A percentile compares a stretch with the other conserved stretches of the same genome.
Evolutionary conservation across 345 rosid species (phyloP).

Genomic region (Kernera saxatilis): DNA sequence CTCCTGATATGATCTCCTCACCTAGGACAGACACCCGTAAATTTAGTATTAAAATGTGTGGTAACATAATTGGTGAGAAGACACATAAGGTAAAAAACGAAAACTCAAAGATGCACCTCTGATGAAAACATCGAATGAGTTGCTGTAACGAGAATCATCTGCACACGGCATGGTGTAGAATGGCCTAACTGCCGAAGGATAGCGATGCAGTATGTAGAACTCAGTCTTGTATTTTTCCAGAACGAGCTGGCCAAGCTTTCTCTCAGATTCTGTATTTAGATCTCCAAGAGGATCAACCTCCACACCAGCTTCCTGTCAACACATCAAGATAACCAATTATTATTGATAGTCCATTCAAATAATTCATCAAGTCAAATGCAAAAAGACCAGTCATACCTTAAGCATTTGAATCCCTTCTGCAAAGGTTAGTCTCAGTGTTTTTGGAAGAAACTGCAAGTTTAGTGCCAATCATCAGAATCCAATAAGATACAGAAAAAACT

Average conservation of each 20-base stretch:
- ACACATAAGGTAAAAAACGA: background rate
- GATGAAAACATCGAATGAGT: constrained; percentile 92
- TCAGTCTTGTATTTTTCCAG: constrained; percentile 85
- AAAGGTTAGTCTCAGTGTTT: constrained; percentile 65
- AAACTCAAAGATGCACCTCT: constrained; percentile 47
- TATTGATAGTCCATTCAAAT: background rate
- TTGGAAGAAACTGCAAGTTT: constrained; percentile 57
- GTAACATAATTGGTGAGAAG: background rate
- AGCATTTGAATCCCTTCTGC: constrained; percentile 92
- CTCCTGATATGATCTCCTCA: constrained; percentile 96
- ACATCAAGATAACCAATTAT: background rate
- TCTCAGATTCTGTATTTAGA: constrained; percentile 80
- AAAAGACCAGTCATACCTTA: constrained; percentile 42
- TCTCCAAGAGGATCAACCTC: constrained; percentile 91
- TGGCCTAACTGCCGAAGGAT: constrained; percentile 78
- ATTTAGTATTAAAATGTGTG: background rate
- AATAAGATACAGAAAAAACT: constrained; percentile 1
- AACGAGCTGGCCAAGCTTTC: constrained; percentile 87
- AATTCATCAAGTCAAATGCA: background rate
- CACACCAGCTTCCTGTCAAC: constrained; percentile 73
- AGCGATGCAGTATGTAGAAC: constrained; percentile 78
- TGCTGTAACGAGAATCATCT: constrained; percentile 66
- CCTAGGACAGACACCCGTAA: constrained; percentile 37
- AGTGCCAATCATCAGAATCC: constrained; percentile 1
- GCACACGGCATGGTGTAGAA: constrained; percentile 94